Percentiles rank a stretch among this genome's conserved stretches.
These are phyloP conservation scores for Trichosporon ovoides DNA, from an alignment of 1,284 basidiomycete genomes.

Conservation along the genomic window DNA sequence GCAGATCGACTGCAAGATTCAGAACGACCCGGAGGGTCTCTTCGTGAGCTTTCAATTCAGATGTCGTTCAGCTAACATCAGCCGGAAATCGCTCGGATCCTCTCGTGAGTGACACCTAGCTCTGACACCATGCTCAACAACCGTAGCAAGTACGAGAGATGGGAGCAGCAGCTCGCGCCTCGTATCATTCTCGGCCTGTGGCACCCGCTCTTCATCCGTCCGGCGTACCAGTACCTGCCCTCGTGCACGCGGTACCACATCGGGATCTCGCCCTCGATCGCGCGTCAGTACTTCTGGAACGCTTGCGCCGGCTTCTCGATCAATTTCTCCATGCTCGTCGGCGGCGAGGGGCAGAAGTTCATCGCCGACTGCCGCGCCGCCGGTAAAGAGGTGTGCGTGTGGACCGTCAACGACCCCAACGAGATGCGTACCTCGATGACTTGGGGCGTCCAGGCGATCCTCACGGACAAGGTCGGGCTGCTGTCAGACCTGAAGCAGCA, in stretches of 20 bases:
- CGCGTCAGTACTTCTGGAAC: constrained; percentile 86
- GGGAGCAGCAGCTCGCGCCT: constrained; percentile 76
- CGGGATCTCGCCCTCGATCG: constrained; percentile 63
- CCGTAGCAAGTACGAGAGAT: constrained; percentile 58
- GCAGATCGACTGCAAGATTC: constrained; percentile 80
- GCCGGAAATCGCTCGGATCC: constrained; percentile 72
- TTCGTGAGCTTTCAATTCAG: constrained; percentile 63
- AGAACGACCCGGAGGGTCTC: constrained; percentile 82
- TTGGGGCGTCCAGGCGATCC: constrained; percentile 85
- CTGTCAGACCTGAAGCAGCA: constrained; percentile 39
- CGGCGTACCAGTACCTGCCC: constrained; percentile 71
- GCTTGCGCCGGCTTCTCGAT: constrained; percentile 86
- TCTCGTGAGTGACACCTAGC: constrained; percentile 50
- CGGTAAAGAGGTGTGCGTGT: constrained; percentile 86
- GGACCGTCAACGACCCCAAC: constrained; percentile 89
- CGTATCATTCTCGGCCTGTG: constrained; percentile 79
- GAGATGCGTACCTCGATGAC: constrained; percentile 90
- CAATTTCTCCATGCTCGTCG: constrained; percentile 67
- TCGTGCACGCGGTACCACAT: constrained; percentile 77
- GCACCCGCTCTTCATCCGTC: constrained; percentile 84
- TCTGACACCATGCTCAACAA: constrained; percentile 5
- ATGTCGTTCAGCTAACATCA: constrained; percentile 16
- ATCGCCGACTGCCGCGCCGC: constrained; percentile 68
- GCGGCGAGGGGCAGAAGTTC: constrained; percentile 63
- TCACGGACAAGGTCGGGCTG: constrained; percentile 64